phyloP scores from a whole-genome alignment of 192 early-diverging fungal genomes.

The Backusella circina region DNA sequence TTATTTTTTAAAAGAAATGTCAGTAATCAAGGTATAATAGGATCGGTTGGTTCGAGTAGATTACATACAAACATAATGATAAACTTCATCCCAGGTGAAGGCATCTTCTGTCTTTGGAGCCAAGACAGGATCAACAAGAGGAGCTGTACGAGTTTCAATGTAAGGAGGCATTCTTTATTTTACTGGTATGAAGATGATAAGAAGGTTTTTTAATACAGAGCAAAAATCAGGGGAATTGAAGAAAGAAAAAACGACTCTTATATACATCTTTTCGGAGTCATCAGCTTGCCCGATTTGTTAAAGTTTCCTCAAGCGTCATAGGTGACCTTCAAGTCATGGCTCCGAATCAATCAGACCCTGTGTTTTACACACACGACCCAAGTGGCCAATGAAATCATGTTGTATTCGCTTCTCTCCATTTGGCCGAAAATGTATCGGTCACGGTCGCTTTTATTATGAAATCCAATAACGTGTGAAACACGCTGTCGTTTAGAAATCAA shows the following conservation, averaged over 20 bases:
- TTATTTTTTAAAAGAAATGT: not conserved
- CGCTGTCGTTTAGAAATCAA: not conserved
- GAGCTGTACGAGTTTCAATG: not conserved
- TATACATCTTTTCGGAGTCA: not conserved
- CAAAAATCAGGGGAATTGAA: not conserved
- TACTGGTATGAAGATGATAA: not conserved
- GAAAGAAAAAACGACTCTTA: not conserved
- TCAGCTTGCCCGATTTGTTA: not conserved
- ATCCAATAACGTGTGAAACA: not conserved
- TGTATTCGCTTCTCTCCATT: not conserved
- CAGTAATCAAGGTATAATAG: not conserved
- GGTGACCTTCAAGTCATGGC: not conserved
- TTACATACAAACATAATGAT: slow-evolving; percentile 27
- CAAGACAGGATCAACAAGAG: not conserved
- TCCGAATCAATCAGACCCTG: slow-evolving; percentile 4
- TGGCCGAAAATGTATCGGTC: not conserved
- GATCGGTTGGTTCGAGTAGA: not conserved
- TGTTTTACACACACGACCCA: not conserved
- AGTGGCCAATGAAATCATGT: not conserved
- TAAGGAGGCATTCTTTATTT: not conserved
- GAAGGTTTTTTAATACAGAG: not conserved
- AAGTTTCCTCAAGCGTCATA: not conserved
- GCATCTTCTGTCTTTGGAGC: not conserved
- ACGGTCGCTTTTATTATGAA: not conserved
- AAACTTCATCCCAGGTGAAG: slow-evolving; percentile 23